Evolutionary conservation across 805 yeast species (phyloP), one percentile per base, ranked within the genome.

Genomic region (Yarrowia deformans): DNA sequence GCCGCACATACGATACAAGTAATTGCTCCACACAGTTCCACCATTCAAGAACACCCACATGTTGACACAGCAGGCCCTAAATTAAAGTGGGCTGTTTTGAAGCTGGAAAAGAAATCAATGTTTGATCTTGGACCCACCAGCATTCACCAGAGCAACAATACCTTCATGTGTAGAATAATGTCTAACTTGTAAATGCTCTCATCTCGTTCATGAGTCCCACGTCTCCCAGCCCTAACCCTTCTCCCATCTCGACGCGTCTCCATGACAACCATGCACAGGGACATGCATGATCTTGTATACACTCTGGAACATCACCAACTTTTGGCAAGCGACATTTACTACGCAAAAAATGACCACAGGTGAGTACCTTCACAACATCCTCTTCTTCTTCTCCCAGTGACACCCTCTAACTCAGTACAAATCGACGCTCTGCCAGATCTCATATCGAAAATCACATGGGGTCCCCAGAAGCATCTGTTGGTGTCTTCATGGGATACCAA

Each of bases 401-500:
- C 16, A 16, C 3, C 19, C 67, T 23, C 29, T 67, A 43, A 63
- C 68, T 1, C 68, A 63, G 68, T 29, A 3, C 68, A 63, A 48
- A 48, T 63, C 18, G 68, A 72, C 8, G 71, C 77, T 0, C 79
- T 82, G 4, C 48, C 69, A 6, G 87, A 84, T 72, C 74, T 83
- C 16, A 75, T 85, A 19, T 83, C 87, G 0, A 80, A 81, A 7
- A 68, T 84, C 23, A 74, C 77, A 63, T 82, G 83, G 74, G 76
- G 83, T 2, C 81, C 81, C 8, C 72, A 72, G 12, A 71, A 72
- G n/a, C 81, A 81, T 63, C 77, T 88, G 14, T 75, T 85, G 3
- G 85, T 81, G 0, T 80, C 88, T 1, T 79, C 88, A 0, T 88
- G 92, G 91, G 90, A 87, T 72, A 83, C 85, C 3, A 74, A 79